phyloP scores from a whole-genome alignment of 768 basidiomycete genomes.

The Mycena venus region DNA sequence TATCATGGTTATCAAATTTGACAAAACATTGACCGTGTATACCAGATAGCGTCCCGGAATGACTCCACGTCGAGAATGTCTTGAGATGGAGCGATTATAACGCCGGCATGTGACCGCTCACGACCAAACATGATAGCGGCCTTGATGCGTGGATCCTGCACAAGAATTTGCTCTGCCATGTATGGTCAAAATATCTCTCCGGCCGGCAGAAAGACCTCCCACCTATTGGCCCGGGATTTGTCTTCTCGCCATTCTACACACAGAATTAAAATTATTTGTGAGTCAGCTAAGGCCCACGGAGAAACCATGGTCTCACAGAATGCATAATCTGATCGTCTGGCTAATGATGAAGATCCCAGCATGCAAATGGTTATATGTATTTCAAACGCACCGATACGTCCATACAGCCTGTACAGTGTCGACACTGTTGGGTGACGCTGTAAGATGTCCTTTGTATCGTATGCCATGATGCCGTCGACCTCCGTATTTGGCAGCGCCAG shows the following conservation, averaged over 20 bases:
- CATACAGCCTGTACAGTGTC: constrained; percentile 1
- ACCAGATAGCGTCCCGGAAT: constrained; percentile 43
- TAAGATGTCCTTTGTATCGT: constrained; percentile 4
- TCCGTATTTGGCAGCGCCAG: background rate
- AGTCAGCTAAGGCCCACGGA: background rate
- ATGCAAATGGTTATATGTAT: background rate
- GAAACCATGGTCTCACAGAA: constrained; percentile 1
- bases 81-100: background rate
- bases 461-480: constrained; percentile 4
- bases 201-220: background rate
- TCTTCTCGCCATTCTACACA: constrained; percentile 21
- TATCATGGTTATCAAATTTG: background rate
- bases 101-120: background rate
- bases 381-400: background rate
- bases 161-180: constrained; percentile 4
- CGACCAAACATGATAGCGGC: constrained; percentile 14
- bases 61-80: background rate
- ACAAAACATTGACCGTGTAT: background rate
- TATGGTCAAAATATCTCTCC: background rate
- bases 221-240: constrained; percentile 16
- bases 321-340: constrained; percentile 20
- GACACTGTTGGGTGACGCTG: constrained; percentile 2
- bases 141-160: constrained; percentile 5
- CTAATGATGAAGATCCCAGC: background rate
- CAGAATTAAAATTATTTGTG: background rate